These are phyloP conservation scores for Cymbopogon citratus DNA, from an alignment of 176 grass and related monocot species.

Conservation along the genomic window DNA sequence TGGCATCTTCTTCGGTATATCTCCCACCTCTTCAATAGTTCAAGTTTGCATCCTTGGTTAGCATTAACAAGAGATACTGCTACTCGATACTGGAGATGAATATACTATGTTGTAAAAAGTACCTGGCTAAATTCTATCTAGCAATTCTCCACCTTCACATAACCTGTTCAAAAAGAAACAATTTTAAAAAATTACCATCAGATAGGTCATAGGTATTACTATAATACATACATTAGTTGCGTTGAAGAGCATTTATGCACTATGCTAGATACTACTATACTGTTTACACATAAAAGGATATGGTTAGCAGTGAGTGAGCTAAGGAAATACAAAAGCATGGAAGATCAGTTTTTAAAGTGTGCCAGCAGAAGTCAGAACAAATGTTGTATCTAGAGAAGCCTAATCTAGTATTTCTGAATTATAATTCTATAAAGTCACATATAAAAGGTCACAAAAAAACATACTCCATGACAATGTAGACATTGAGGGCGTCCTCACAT, in stretches of 20 bases:
- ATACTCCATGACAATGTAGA: slow-evolving; percentile 99
- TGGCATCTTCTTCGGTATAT: slow-evolving; percentile 96
- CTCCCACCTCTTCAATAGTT: slow-evolving; percentile 89
- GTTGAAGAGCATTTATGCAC: slow-evolving; percentile 2
- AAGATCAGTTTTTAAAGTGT: background rate
- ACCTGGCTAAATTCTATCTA: slow-evolving; percentile 99
- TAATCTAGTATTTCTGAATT: background rate
- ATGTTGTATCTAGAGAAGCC: slow-evolving; percentile 17
- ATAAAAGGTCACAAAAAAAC: slow-evolving; percentile 44
- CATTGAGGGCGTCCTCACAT: slow-evolving; percentile 99
- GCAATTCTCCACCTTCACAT: slow-evolving; percentile 97
- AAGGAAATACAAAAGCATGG: background rate
- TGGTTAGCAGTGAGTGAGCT: background rate
- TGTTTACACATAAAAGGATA: background rate
- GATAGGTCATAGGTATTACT: background rate
- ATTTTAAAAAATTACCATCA: slow-evolving; percentile 10
- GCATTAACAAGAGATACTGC: slow-evolving; percentile 25
- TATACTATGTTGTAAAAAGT: slow-evolving; percentile 1
- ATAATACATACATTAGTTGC: background rate
- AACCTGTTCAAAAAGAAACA: slow-evolving; percentile 52
- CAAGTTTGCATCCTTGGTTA: slow-evolving; percentile 33
- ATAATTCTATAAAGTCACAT: slow-evolving; percentile 16
- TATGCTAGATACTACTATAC: slow-evolving; percentile 9
- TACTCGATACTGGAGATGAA: slow-evolving; percentile 14
- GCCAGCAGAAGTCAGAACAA: background rate